Evolutionary conservation across 139 green algal species (phyloP), one percentile per base, ranked within the genome.

Genomic region (Limnomonas spitsbergensis): DNA sequence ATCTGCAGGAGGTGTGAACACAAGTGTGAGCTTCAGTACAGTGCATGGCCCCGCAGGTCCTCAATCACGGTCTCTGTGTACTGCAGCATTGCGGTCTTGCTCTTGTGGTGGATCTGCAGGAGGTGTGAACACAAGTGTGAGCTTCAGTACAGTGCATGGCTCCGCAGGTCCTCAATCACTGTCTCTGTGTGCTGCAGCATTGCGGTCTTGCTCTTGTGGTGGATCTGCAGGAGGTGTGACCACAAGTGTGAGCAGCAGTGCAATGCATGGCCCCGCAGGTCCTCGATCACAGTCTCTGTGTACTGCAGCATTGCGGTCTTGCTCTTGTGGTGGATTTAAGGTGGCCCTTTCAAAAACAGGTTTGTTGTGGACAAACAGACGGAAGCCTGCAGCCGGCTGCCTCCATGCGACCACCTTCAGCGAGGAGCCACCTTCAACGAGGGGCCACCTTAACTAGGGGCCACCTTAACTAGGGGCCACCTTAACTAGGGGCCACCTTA

Each of bases 211-310:
- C 9, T 72, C 61, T 72, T 72, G 26, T 7, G 24, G 61, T 37
- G 61, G 61, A 72, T 37, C 61, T 72, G 61, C n/a, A 61, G 20
- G 14, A 61, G 47, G 47, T 20, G 20, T 61, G 47, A 61, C 14
- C 61, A 72, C 29, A 37, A n/a, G n/a, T n/a, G n/a, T n/a, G n/a
- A n/a, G n/a, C n/a, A n/a, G n/a, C n/a, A n/a, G n/a, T n/a, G n/a
- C n/a, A n/a, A n/a, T n/a, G n/a, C n/a, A n/a, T 72, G 61, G 61
- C 61, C 61, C 29, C 61, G 61, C 61, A 72, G 61, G 9, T 72
- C 61, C 29, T 72, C 27, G 61, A 72, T 72, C 9, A 72, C 61
- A 20, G 61, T 36, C 26, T 72, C 61, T 34, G 61, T 72, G 61
- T 72, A 72, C 29, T 34, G 27, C 27, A 72, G 61, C 61, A 72